Evolutionary conservation across 176 grass and related monocot genomes (phyloP), one percentile per base, ranked within the genome.

Genomic region (Carex scoparia): DNA sequence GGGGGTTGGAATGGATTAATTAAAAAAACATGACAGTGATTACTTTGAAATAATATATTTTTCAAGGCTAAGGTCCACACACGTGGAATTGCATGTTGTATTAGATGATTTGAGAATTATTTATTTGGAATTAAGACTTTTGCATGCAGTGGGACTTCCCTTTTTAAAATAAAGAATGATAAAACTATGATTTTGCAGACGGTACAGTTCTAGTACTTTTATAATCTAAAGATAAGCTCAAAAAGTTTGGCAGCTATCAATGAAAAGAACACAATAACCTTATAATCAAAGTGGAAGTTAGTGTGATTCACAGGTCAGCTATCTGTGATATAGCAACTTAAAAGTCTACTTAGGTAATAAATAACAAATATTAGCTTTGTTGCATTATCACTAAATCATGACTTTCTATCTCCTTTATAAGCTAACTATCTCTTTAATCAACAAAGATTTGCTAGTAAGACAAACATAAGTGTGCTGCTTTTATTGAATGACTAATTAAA

Each of bases 41-140:
- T 27, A 13, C 55, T 86, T 80, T 64, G 54, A n/a, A 46, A 1
- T 23, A 67, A 63, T 6, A 53, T 11, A 23, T 84, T 76, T 86
- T 85, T 70, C 83, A 30, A 28, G 49, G 54, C 79, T 88, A 33
- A 87, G 59, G 61, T 73, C 90, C 86, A 85, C 48, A 74, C 61
- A 28, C 84, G 85, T 79, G 81, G 85, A 88, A 78, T 78, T 48
- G 28, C 49, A 79, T 61, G 64, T 93, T 79, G 82, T 64, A 73
- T 61, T 81, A 38, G 85, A 66, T 23, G 32, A 88, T 62, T 48
- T 64, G 84, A 42, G 62, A 86, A 86, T 51, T 28, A 44, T 68
- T 58, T 61, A 85, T 32, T 58, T 44, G 88, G 18, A 67, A 51
- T 81, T 75, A 73, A 87, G 88, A 94, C 88, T 87, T 80, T 90